Evolutionary conservation across 257 asterid genomes (phyloP), one percentile per base, ranked within the genome.

Genomic region (Misopates orontium): DNA sequence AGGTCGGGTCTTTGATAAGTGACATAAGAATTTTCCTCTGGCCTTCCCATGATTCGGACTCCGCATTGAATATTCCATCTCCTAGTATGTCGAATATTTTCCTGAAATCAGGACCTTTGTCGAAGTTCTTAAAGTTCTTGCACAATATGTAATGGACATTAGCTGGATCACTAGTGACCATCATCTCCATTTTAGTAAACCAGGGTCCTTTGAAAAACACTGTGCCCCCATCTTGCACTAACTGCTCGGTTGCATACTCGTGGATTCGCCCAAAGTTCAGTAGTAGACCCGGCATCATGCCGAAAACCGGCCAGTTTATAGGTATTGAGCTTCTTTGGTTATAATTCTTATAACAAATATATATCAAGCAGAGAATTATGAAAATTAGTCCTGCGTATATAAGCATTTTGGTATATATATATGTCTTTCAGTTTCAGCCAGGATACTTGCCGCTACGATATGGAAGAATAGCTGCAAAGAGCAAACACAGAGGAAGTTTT

Each of bases 51-150:
- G 71, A 44, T 17, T 79, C 68, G 0, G 21, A 20, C 23, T 79
- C 88, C 0, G 83, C 78, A 1, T 0, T 60, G 64, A 83, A 83
- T 0, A 83, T 77, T 7, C 83, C 85, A 15, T 79, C 76, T 11
- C 83, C 83, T 0, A 80, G 49, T 15, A 50, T 11, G 13, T 76
- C 75, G 39, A 79, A 82, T 0, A 76, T 71, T 75, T 74, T 47
- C 77, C 54, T 66, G 74, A 73, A 71, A 1, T 68, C 57, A 0
- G 74, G 73, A 14, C 83, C 83, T 71, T 64, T 79, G 16, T 7
- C 59, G 48, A 62, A 67, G 75, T 69, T 83, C 70, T 10, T 55
- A 40, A 31, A 79, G 60, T 77, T 75, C 49, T 60, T 69, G 65
- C 73, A 72, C 48, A 80, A 48, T 21, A 83, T 67, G 71, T 80